Conservation (phyloP, 2,329 filamentous ascomycete genomes). For the Diaporthe citriasiana region DNA sequence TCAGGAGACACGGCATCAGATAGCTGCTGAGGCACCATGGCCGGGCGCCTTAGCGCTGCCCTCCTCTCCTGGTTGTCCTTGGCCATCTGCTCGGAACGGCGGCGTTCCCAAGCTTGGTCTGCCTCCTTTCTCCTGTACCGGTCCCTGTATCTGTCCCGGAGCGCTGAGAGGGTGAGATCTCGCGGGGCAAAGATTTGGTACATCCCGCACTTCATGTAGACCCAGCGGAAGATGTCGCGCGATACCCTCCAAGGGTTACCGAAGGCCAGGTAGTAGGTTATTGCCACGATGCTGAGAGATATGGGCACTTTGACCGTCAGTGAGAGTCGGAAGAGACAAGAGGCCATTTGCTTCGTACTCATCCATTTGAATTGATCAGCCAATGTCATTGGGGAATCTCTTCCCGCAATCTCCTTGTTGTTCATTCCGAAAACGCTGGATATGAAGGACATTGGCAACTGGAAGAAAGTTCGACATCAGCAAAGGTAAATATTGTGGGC, state of each 20-base stretch:
- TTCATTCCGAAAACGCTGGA: slow-evolving; percentile 58
- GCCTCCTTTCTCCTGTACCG: slow-evolving; percentile 31
- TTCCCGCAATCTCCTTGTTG: slow-evolving; percentile 45
- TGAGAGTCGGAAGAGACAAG: fast-evolving
- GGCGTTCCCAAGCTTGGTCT: slow-evolving; percentile 39
- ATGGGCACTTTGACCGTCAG: slow-evolving; percentile 25
- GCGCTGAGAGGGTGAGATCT: slow-evolving; percentile 18
- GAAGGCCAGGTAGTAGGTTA: slow-evolving; percentile 42
- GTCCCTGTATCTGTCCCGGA: slow-evolving; percentile 19
- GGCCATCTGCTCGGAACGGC: slow-evolving; percentile 40
- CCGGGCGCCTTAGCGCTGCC: slow-evolving; percentile 28
- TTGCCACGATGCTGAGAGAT: slow-evolving; percentile 39
- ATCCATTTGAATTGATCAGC: slow-evolving; percentile 42
- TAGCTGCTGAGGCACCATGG: slow-evolving; percentile 19
- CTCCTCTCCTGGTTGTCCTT: slow-evolving; percentile 39
- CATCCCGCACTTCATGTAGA: slow-evolving; percentile 41
- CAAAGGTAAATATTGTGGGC: no score
- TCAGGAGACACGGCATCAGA: slow-evolving; percentile 21
- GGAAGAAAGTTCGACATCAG: background rate
- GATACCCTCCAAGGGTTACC: slow-evolving; percentile 38
- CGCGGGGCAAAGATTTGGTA: slow-evolving; percentile 38
- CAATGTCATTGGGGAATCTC: slow-evolving; percentile 38
- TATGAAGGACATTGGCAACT: slow-evolving; percentile 57
- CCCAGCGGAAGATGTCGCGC: slow-evolving; percentile 39
- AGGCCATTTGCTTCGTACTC: slow-evolving; percentile 5